phyloP scores from a whole-genome alignment of 1,139 yeast species.

The Taphrina communis region DNA sequence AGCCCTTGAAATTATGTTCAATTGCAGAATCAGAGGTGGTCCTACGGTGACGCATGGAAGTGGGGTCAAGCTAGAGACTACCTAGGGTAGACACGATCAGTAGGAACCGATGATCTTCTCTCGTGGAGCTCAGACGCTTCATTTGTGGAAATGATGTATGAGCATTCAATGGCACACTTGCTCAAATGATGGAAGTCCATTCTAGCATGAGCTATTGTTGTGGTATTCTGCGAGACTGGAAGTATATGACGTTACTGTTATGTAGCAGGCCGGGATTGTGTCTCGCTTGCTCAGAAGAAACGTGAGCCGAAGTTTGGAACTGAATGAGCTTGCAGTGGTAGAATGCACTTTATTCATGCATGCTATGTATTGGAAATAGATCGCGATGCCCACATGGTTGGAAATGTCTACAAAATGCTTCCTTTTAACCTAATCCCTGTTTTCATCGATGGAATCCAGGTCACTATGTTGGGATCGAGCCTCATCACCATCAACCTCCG shows the following conservation, averaged over 20 bases:
- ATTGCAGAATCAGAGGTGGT: constrained; percentile 11
- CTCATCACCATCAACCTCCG: constrained; percentile 22
- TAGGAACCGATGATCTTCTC: neutral
- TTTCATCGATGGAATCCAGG: constrained; percentile 26
- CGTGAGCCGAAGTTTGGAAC: too few relatives aligned
- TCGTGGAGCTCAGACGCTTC: neutral
- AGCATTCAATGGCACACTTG: too few relatives aligned
- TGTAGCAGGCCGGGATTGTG: too few relatives aligned
- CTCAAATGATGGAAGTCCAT: too few relatives aligned
- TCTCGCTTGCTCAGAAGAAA: too few relatives aligned
- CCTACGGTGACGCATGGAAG: constrained; percentile 14
- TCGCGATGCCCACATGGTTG: neutral
- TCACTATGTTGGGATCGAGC: constrained; percentile 23
- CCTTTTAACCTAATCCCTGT: constrained; percentile 29
- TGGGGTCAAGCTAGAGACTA: neutral
- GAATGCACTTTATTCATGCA: neutral
- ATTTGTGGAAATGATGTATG: too few relatives aligned
- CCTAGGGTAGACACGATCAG: constrained; percentile 14
- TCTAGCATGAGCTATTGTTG: too few relatives aligned
- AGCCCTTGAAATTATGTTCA: neutral
- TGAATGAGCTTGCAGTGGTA: neutral
- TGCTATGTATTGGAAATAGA: neutral
- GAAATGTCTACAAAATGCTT: constrained; percentile 16
- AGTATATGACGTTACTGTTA: too few relatives aligned
- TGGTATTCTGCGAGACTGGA: too few relatives aligned